Evolutionary conservation across 108 stramenopile genomes (phyloP).

Genomic region (Conticribra weissflogii): DNA sequence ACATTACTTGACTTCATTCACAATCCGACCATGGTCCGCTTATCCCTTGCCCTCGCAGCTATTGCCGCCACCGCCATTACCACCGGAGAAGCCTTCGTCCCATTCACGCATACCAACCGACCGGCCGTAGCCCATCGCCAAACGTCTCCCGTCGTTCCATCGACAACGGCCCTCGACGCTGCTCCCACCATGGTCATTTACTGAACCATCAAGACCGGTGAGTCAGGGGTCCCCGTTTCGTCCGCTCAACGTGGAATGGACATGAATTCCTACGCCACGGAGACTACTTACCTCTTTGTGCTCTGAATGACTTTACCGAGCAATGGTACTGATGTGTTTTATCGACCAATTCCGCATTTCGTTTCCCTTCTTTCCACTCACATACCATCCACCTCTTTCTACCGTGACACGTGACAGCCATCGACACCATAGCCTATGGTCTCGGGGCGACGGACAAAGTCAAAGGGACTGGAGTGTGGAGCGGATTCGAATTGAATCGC

Average conservation of each 20-base stretch:
- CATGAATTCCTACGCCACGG: too few relatives aligned
- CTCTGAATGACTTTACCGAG: not conserved
- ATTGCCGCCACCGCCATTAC: not conserved
- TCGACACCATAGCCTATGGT: conserved; percentile 75
- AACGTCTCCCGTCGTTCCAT: conserved; percentile 27
- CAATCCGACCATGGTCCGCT: conserved; percentile 30
- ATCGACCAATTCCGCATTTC: not conserved
- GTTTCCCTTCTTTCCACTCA: not conserved
- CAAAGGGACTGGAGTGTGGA: conserved; percentile 81
- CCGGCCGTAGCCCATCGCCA: not conserved
- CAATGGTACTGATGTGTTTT: not conserved
- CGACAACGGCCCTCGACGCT: conserved; percentile 56
- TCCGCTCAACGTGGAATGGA: too few relatives aligned
- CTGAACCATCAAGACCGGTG: conserved; percentile 83
- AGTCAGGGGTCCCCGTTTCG: too few relatives aligned
- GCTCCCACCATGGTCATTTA: conserved; percentile 84
- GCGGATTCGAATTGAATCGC: conserved; percentile 63
- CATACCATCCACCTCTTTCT: conserved; percentile 17
- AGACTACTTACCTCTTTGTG: too few relatives aligned
- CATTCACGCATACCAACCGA: not conserved
- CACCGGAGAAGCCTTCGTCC: conserved; percentile 15
- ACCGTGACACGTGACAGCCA: conserved; percentile 50
- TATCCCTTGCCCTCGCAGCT: not conserved
- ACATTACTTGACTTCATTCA: too few relatives aligned
- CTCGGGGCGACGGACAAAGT: conserved; percentile 77